These are phyloP conservation scores for Thalassiosira sp. DNA, from an alignment of 352 stramenopile genomes.

Conservation along the genomic window DNA sequence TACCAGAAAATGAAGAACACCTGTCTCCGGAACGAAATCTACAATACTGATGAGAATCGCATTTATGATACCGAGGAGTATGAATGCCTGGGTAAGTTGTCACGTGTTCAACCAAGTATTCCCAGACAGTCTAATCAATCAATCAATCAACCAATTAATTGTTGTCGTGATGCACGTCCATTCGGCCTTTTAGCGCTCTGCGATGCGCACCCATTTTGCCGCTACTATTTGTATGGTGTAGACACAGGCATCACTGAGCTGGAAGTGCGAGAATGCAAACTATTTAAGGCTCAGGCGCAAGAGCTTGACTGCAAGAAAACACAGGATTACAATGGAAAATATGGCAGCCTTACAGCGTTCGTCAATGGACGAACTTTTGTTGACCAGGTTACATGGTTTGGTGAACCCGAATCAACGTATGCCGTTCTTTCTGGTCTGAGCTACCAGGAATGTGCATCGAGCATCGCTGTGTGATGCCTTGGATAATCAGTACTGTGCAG, in stretches of 20 bases:
- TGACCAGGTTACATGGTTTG: conserved; percentile 31
- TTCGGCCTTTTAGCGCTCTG: too few species aligned
- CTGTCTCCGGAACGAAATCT: conserved; percentile 19
- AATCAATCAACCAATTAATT: too few species aligned
- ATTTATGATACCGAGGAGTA: conserved; percentile 26
- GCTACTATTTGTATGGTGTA: conserved; percentile 25
- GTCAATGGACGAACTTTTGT: conserved; percentile 34
- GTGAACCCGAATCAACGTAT: conserved; percentile 26
- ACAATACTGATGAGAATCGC: not conserved
- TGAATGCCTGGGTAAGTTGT: too few species aligned
- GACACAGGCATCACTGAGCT: not conserved
- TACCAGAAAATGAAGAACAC: conserved; percentile 25
- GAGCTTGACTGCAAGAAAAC: conserved; percentile 8
- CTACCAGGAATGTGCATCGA: conserved; percentile 34
- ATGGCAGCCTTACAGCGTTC: conserved; percentile 7
- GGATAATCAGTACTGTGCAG: conserved; percentile 11
- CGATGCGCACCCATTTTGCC: conserved; percentile 19
- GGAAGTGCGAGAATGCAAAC: conserved; percentile 22
- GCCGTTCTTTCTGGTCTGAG: conserved; percentile 14
- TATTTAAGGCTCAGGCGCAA: conserved; percentile 21
- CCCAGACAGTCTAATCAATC: too few species aligned
- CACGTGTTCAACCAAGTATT: too few species aligned
- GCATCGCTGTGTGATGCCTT: conserved; percentile 24
- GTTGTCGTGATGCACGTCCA: too few species aligned
- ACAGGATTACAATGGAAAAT: not conserved